These are phyloP conservation scores for Podospora anserina DNA, from an alignment of 495 filamentous ascomycete species.

Conservation along the genomic window DNA sequence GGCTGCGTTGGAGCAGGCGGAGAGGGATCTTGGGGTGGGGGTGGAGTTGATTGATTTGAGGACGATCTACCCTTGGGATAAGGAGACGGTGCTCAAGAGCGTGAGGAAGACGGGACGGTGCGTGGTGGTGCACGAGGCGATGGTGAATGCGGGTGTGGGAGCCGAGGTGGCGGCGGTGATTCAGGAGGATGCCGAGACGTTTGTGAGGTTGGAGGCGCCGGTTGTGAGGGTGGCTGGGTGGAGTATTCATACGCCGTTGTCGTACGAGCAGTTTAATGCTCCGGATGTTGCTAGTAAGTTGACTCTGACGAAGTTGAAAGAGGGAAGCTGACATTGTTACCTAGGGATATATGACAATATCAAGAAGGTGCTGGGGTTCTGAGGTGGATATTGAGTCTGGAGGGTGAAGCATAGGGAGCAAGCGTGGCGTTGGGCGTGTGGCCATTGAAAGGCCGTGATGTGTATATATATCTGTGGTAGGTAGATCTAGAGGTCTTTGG, in stretches of 20 bases:
- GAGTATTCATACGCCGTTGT: slow-evolving; percentile 79
- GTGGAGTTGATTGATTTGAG: slow-evolving; percentile 89
- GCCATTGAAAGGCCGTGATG: background rate
- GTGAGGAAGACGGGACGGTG: slow-evolving; percentile 88
- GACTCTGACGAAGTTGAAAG: background rate
- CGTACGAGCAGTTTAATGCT: slow-evolving; percentile 82
- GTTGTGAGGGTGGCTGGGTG: slow-evolving; percentile 88
- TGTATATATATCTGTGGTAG: background rate
- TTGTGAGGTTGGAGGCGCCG: slow-evolving; percentile 86
- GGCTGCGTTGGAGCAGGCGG: slow-evolving; percentile 72
- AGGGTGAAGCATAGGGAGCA: background rate
- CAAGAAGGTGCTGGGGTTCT: slow-evolving; percentile 47
- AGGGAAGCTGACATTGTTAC: slow-evolving; percentile 23
- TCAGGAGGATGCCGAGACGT: slow-evolving; percentile 75
- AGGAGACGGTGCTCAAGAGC: slow-evolving; percentile 74
- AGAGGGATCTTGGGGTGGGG: slow-evolving; percentile 73
- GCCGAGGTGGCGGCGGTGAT: slow-evolving; percentile 92
- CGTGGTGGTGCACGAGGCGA: slow-evolving; percentile 91
- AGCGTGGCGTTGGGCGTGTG: slow-evolving; percentile 15
- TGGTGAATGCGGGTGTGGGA: slow-evolving; percentile 91
- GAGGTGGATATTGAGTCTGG: slow-evolving; percentile 13
- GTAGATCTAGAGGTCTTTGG: background rate
- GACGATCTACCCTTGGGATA: slow-evolving; percentile 95
- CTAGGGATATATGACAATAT: slow-evolving; percentile 55
- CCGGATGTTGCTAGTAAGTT: slow-evolving; percentile 89